These are phyloP conservation scores for Magnolia changhungtana DNA, from an alignment of 164 flowering plant genomes.

Conservation along the genomic window DNA sequence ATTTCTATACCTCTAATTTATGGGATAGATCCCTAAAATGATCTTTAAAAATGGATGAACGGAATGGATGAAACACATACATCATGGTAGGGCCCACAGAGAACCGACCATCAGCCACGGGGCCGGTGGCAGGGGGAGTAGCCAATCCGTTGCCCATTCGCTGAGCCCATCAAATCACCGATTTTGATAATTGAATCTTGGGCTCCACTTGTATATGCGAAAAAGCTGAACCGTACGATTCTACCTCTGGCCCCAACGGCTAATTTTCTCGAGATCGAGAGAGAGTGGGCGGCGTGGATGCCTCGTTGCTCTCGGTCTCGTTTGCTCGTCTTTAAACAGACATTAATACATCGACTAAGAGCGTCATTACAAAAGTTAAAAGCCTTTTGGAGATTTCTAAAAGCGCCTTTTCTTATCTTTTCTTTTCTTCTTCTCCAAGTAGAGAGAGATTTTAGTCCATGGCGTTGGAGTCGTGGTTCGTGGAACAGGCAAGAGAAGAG, in stretches of 20 bases:
- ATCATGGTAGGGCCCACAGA: too few relatives aligned
- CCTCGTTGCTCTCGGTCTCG: neutral
- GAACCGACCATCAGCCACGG: too few relatives aligned
- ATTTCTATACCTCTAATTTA: too few relatives aligned
- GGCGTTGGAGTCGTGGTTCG: conserved; percentile 9
- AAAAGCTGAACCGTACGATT: neutral
- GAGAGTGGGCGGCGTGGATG: neutral
- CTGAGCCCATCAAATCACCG: too few relatives aligned
- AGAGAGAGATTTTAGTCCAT: neutral
- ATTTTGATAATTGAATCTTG: too few relatives aligned
- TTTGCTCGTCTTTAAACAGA: neutral
- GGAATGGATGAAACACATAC: too few relatives aligned
- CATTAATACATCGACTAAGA: neutral
- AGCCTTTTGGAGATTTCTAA: neutral
- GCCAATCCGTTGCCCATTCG: too few relatives aligned
- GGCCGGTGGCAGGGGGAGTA: too few relatives aligned
- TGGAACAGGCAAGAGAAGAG: conserved; percentile 14
- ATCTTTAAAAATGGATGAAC: too few relatives aligned
- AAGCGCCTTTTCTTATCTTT: neutral
- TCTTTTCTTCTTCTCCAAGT: neutral
- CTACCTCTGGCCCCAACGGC: neutral
- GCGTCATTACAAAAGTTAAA: neutral
- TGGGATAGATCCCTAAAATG: too few relatives aligned
- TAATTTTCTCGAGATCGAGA: neutral
- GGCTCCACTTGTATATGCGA: neutral